Conservation (phyloP, 148 eudicot species). For the Rhododendron molle region DNA sequence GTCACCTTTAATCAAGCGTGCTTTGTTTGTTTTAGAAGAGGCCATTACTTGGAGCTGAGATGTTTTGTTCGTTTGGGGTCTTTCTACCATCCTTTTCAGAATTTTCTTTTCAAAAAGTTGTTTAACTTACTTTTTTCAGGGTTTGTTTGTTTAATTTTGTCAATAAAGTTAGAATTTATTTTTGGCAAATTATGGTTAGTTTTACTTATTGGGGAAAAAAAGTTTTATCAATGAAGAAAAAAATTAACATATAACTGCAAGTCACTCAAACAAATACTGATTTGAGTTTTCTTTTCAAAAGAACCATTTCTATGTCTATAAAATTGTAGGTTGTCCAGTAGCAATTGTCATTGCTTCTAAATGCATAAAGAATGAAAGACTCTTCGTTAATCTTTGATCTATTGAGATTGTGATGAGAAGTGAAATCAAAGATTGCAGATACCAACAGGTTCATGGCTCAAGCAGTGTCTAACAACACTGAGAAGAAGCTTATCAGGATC, state of each 20-base stretch:
- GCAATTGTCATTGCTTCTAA: not conserved
- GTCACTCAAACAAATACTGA: not conserved
- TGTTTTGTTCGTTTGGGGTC: not conserved
- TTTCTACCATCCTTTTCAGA: not conserved
- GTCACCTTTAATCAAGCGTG: not conserved
- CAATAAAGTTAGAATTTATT: not conserved
- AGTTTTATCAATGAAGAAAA: too few species aligned
- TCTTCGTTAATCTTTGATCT: not conserved
- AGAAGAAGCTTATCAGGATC: constrained; percentile 59
- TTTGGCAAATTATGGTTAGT: not conserved
- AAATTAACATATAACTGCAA: not conserved
- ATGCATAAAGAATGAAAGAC: not conserved
- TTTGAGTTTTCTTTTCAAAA: not conserved
- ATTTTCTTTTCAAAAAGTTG: not conserved
- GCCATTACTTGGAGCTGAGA: not conserved
- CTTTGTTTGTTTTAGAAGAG: not conserved
- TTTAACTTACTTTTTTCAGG: too few species aligned
- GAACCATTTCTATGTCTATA: not conserved
- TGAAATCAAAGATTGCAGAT: constrained; percentile 14
- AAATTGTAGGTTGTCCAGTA: not conserved
- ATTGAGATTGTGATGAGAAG: not conserved
- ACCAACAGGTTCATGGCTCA: constrained; percentile 49
- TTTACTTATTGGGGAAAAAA: not conserved
- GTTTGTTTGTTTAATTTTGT: not conserved
- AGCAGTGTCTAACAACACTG: constrained; percentile 28